phyloP scores from a whole-genome alignment of 306 rosid genomes.

The Rosa persica region DNA sequence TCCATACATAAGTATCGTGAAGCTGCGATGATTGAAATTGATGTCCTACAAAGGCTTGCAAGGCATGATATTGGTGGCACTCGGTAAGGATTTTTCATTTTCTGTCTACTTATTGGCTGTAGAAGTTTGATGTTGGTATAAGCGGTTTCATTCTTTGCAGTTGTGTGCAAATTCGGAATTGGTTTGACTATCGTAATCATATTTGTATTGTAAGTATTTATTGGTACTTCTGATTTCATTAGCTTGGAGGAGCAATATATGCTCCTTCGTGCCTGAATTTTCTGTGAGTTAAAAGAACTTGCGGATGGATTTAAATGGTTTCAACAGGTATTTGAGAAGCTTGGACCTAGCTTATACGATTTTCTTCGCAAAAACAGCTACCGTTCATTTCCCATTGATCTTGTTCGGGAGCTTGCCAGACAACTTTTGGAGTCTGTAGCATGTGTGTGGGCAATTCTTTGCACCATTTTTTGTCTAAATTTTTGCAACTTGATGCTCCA shows the following conservation, averaged over 20 bases:
- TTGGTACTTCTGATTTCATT: conserved; percentile 59
- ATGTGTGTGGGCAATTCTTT: conserved; percentile 84
- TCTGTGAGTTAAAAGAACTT: conserved; percentile 71
- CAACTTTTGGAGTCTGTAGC: conserved; percentile 96
- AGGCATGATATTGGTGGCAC: conserved; percentile 63
- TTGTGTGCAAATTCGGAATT: conserved; percentile 95
- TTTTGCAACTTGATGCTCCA: conserved; percentile 31
- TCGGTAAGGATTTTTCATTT: conserved; percentile 50
- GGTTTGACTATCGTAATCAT: conserved; percentile 96
- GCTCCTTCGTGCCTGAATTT: conserved; percentile 63
- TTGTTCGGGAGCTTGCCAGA: conserved; percentile 90
- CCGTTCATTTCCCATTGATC: conserved; percentile 88
- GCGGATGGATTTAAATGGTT: conserved; percentile 88
- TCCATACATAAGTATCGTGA: conserved; percentile 67
- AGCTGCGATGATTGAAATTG: conserved; percentile 83
- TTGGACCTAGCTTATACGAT: conserved; percentile 93
- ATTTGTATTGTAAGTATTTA: conserved; percentile 85
- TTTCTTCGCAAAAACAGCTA: conserved; percentile 92
- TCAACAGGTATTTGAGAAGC: conserved; percentile 90
- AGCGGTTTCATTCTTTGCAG: conserved; percentile 80
- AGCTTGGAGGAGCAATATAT: conserved; percentile 47
- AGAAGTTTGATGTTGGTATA: conserved; percentile 61
- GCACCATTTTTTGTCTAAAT: conserved; percentile 46
- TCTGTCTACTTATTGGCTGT: conserved; percentile 21
- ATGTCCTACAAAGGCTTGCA: conserved; percentile 63